Percentiles rank a stretch among this genome's conserved stretches.
phyloP scores from a whole-genome alignment of 1,284 basidiomycete genomes.

The Cryptococcus sp. region DNA sequence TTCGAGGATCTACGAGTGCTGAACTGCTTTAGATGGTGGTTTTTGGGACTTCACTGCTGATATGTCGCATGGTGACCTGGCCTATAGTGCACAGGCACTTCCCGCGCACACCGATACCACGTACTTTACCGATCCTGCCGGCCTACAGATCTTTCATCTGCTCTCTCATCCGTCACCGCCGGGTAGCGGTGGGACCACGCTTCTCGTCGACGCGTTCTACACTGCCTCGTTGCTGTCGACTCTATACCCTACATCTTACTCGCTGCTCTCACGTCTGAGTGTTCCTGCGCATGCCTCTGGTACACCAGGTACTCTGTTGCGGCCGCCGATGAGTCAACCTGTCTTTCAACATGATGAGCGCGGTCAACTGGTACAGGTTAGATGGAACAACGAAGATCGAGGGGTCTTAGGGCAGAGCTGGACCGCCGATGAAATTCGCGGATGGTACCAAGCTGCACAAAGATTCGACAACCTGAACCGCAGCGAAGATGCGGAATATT shows the following conservation, averaged over 20 bases:
- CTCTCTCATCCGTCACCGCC: slow-evolving; percentile 71
- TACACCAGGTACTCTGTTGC: slow-evolving; percentile 66
- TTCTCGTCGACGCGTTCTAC: slow-evolving; percentile 94
- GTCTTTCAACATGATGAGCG: slow-evolving; percentile 64
- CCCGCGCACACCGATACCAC: slow-evolving; percentile 95
- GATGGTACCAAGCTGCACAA: slow-evolving; percentile 82
- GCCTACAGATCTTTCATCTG: slow-evolving; percentile 92
- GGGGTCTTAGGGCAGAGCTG: slow-evolving; percentile 68
- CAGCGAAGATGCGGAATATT: slow-evolving; percentile 81
- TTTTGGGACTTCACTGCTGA: slow-evolving; percentile 98
- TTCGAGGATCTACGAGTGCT: slow-evolving; percentile 6
- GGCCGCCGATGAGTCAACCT: slow-evolving; percentile 62
- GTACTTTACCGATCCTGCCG: slow-evolving; percentile 90
- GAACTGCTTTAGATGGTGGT: slow-evolving; percentile 65
- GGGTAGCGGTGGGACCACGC: slow-evolving; percentile 79
- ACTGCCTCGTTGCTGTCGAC: slow-evolving; percentile 77
- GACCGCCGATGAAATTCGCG: slow-evolving; percentile 63
- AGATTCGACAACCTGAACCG: slow-evolving; percentile 76
- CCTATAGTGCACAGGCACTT: slow-evolving; percentile 83
- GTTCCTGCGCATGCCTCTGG: slow-evolving; percentile 89
- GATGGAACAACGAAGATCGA: slow-evolving; percentile 96
- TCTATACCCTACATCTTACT: slow-evolving; percentile 72
- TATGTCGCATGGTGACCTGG: slow-evolving; percentile 83
- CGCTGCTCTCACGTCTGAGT: slow-evolving; percentile 67
- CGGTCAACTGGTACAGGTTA: slow-evolving; percentile 71